Conservation (phyloP, 345 rosid genomes). For the Dimocarpus longan region DNA sequence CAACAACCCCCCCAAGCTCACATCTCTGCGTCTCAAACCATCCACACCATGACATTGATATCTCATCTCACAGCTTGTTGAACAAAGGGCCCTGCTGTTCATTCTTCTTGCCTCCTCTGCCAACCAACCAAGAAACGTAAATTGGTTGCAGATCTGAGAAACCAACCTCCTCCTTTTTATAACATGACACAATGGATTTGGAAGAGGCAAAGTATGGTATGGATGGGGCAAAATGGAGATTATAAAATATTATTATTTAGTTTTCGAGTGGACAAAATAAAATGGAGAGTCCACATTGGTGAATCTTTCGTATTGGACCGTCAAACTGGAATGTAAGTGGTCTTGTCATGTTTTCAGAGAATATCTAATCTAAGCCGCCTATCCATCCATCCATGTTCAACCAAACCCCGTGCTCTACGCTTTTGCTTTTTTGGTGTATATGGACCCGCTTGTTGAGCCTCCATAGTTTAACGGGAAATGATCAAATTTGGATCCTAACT, state of each 20-base stretch:
- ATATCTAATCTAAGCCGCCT: not conserved
- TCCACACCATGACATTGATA: constrained; percentile 30
- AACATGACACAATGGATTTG: not conserved
- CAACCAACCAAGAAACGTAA: not conserved
- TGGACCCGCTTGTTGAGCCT: no score
- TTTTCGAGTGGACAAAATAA: not conserved
- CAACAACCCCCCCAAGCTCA: constrained; percentile 8
- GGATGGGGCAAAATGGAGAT: no score
- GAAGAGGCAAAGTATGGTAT: not conserved
- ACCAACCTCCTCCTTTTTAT: not conserved
- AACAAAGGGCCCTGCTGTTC: constrained; percentile 32
- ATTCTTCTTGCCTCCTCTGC: constrained; percentile 18
- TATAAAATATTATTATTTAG: not conserved
- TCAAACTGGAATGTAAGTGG: not conserved
- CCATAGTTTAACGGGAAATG: no score
- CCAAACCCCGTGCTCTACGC: not conserved
- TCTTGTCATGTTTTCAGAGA: not conserved
- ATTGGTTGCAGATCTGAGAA: not conserved
- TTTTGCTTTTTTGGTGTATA: no score
- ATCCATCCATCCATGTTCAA: not conserved
- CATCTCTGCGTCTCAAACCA: constrained; percentile 32
- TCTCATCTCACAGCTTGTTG: constrained; percentile 36
- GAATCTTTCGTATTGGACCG: not conserved
- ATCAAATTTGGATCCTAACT: no score
- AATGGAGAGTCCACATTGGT: not conserved